Evolutionary conservation across 768 basidiomycete genomes (phyloP).

Genomic region (Hericium alpestre): DNA sequence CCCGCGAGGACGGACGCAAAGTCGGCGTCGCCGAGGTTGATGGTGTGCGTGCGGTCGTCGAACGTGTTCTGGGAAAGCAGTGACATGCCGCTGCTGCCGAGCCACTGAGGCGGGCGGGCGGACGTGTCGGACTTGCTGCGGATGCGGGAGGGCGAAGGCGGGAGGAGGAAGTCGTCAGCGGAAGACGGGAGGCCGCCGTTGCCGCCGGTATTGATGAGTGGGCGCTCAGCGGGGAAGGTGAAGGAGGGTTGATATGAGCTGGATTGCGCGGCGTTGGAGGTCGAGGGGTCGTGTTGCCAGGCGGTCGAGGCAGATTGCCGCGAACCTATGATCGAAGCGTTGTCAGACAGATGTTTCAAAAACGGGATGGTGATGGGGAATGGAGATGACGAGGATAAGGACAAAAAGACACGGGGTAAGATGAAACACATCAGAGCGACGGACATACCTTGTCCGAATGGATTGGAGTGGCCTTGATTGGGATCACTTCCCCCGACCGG

Average conservation of each 20-base stretch:
- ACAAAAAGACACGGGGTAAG: background rate
- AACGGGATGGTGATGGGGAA: background rate
- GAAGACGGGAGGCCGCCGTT: conserved; percentile 3
- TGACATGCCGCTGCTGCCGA: conserved; percentile 1
- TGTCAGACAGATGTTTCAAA: background rate
- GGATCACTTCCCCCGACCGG: conserved; percentile 57
- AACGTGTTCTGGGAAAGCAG: background rate
- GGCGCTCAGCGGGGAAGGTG: conserved; percentile 7
- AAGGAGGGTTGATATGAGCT: conserved; percentile 8
- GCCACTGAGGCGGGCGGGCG: conserved; percentile 10
- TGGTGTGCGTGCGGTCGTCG: background rate
- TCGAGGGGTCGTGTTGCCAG: background rate
- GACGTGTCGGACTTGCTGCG: conserved; percentile 14
- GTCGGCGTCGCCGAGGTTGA: conserved; percentile 30
- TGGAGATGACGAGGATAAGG: conserved; percentile 2
- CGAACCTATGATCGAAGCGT: background rate
- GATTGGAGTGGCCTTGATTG: conserved; percentile 44
- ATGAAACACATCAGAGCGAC: background rate
- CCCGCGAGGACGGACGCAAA: conserved; percentile 34
- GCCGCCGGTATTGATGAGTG: background rate
- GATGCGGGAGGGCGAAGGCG: conserved; percentile 12
- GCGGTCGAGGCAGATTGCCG: background rate
- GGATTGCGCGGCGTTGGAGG: conserved; percentile 8
- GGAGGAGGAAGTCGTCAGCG: conserved; percentile 11
- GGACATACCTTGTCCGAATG: conserved; percentile 39